Evolutionary conservation across 1,139 yeast genomes (phyloP).

Genomic region (Taphrina pruni): DNA sequence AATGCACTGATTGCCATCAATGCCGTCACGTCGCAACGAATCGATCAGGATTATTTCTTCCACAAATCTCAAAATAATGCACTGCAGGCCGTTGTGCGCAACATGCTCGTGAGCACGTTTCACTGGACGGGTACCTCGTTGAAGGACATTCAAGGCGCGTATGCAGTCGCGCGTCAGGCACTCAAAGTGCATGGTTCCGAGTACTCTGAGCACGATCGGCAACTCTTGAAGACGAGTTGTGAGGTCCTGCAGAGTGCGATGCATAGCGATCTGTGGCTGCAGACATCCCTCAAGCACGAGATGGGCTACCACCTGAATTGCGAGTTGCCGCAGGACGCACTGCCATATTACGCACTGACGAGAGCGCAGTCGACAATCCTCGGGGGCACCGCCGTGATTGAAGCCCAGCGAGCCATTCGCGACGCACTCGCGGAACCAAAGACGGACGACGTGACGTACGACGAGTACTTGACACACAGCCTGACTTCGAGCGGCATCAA

Average conservation of each 20-base stretch:
- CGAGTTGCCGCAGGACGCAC: neutral
- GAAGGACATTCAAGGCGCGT: constrained; percentile 54
- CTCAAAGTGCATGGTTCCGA: constrained; percentile 51
- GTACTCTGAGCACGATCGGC: constrained; percentile 55
- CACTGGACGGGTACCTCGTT: constrained; percentile 76
- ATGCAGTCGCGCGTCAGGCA: constrained; percentile 59
- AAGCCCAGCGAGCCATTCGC: constrained; percentile 17
- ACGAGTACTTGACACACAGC: constrained; percentile 16
- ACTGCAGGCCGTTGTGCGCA: constrained; percentile 62
- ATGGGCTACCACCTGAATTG: constrained; percentile 56
- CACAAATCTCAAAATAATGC: constrained; percentile 50
- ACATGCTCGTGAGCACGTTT: constrained; percentile 69
- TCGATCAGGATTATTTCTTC: constrained; percentile 65
- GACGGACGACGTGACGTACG: constrained; percentile 15
- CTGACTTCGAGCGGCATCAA: constrained; percentile 19
- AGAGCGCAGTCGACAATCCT: neutral
- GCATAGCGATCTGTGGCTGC: constrained; percentile 62
- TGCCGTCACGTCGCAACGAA: constrained; percentile 73
- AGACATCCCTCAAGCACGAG: constrained; percentile 64
- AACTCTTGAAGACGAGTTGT: constrained; percentile 56
- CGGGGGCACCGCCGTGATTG: constrained; percentile 28
- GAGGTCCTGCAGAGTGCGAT: constrained; percentile 59
- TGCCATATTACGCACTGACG: constrained; percentile 45
- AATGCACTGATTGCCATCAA: constrained; percentile 71
- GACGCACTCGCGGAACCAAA: constrained; percentile 2